These are phyloP conservation scores for Tephrocybe sp. DNA, from an alignment of 768 basidiomycete genomes.

Conservation along the genomic window DNA sequence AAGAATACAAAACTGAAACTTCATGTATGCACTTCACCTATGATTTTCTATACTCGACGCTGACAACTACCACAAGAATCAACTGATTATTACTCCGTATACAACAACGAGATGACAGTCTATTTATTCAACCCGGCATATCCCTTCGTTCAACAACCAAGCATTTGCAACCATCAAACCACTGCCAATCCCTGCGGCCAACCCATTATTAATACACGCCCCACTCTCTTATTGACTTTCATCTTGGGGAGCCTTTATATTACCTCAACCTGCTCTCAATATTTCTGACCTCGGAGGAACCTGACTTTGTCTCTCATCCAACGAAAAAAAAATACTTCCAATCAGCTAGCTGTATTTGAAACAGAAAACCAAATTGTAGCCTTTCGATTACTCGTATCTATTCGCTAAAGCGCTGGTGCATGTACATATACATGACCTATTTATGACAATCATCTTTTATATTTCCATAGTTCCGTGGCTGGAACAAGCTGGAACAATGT, in stretches of 20 bases:
- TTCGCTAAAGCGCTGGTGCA: constrained; percentile 3
- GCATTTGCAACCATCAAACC: background rate
- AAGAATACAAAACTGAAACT: constrained; percentile 8
- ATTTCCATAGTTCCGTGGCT: too few species aligned
- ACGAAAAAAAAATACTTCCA: background rate
- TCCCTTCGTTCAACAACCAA: background rate
- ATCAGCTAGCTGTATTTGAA: background rate
- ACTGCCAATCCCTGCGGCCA: background rate
- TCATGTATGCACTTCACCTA: constrained; percentile 3
- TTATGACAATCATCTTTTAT: background rate
- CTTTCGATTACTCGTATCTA: background rate
- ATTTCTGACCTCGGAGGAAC: constrained; percentile 4
- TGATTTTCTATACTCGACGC: background rate
- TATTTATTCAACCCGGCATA: constrained; percentile 13
- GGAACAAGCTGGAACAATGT: too few species aligned
- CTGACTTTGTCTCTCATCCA: background rate
- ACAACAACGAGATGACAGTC: constrained; percentile 1
- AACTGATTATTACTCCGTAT: constrained; percentile 11
- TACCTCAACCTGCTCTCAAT: background rate
- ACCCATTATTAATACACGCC: constrained; percentile 1
- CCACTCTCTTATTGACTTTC: background rate
- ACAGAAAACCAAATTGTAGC: constrained; percentile 8
- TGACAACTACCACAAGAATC: constrained; percentile 2
- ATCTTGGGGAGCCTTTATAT: background rate
- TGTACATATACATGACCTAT: constrained; percentile 11